phyloP scores from a whole-genome alignment of 116 monocot species.

The Iris pallida region DNA sequence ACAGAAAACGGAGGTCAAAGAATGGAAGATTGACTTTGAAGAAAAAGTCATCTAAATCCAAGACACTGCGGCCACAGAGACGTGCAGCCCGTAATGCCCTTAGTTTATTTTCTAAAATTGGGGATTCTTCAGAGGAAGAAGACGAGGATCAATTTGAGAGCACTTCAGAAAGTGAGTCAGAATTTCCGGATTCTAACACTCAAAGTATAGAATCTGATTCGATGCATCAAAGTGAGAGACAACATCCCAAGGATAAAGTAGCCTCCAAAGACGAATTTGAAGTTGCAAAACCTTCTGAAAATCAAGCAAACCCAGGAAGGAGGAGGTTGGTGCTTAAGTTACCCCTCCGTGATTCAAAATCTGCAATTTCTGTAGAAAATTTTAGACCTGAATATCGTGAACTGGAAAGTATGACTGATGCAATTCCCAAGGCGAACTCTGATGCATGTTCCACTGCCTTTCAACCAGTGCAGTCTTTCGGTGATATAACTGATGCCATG shows the following conservation, averaged over 20 bases:
- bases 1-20: constrained; percentile 33
- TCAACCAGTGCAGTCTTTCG: constrained; percentile 28
- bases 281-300: constrained; percentile 16
- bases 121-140: constrained; percentile 72
- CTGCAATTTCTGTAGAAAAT: constrained; percentile 25
- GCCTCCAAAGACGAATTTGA: constrained; percentile 29
- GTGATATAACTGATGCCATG: neutral
- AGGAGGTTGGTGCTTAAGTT: constrained; percentile 79
- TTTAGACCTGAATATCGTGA: constrained; percentile 20
- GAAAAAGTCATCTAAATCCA: constrained; percentile 62
- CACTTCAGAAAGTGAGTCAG: constrained; percentile 64
- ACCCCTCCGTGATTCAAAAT: constrained; percentile 53
- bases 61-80: constrained; percentile 68
- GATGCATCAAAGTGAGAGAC: constrained; percentile 15
- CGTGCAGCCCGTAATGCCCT: constrained; percentile 93
- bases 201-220: constrained; percentile 76
- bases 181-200: constrained; percentile 45
- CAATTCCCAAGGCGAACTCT: constrained; percentile 16
- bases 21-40: constrained; percentile 37
- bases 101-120: constrained; percentile 77
- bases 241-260: neutral
- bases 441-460: constrained; percentile 6
- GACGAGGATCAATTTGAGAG: constrained; percentile 48
- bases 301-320: constrained; percentile 23
- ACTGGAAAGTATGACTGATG: constrained; percentile 19